Conservation (phyloP, 345 rosid species). For the Euphorbia tirucalli region DNA sequence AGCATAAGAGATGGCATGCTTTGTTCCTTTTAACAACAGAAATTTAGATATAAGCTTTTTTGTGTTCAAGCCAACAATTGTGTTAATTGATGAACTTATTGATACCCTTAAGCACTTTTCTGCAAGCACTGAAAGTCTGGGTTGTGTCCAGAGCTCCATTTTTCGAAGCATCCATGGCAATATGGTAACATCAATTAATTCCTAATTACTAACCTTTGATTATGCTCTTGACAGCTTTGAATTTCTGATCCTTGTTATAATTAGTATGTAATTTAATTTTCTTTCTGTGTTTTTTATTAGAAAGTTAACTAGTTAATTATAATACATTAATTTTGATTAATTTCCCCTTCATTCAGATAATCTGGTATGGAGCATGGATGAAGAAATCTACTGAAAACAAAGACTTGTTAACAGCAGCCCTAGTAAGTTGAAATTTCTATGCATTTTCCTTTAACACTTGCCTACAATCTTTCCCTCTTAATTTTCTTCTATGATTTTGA, state of each 20-base stretch:
- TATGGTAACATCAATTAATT: too few relatives aligned
- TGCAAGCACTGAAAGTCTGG: slow-evolving; percentile 35
- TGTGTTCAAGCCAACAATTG: slow-evolving; percentile 41
- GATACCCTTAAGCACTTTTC: slow-evolving; percentile 41
- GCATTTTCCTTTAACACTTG: not conserved
- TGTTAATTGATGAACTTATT: slow-evolving; percentile 37
- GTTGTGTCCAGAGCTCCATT: slow-evolving; percentile 52
- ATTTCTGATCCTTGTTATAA: too few relatives aligned
- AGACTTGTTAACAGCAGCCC: slow-evolving; percentile 31
- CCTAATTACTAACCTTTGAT: too few relatives aligned
- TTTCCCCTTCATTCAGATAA: slow-evolving; percentile 39
- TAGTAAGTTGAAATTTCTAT: slow-evolving; percentile 36
- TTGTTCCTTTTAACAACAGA: slow-evolving; percentile 47
- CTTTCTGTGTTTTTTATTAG: not conserved
- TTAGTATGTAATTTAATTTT: too few relatives aligned
- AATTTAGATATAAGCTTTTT: slow-evolving; percentile 42
- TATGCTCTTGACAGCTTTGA: too few relatives aligned
- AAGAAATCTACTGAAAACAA: slow-evolving; percentile 47
- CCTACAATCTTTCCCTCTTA: too few relatives aligned
- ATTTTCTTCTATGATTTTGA: too few relatives aligned
- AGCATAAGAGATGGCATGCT: slow-evolving; percentile 40
- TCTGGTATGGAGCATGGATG: slow-evolving; percentile 67
- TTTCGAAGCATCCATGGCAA: slow-evolving; percentile 69
- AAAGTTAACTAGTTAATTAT: not conserved
- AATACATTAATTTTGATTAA: not conserved